A percentile compares a stretch with the other conserved stretches of the same genome.
phyloP scores from a whole-genome alignment of 306 rosid species.

The Abrus pulchellus region DNA sequence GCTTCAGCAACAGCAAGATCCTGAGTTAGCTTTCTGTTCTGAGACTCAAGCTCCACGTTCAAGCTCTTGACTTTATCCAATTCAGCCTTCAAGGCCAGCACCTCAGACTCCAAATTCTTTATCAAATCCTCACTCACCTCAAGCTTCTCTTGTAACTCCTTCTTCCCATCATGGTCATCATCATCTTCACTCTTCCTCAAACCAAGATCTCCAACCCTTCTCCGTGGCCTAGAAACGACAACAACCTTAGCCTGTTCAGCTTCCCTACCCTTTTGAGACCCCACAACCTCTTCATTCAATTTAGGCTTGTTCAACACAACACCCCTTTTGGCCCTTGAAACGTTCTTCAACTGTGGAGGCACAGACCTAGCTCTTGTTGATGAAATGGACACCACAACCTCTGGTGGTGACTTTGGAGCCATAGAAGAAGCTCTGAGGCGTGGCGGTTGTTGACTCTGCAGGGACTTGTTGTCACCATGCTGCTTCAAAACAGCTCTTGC shows the following conservation, averaged over 20 bases:
- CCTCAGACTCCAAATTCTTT: constrained; percentile 65
- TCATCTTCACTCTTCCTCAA: constrained; percentile 59
- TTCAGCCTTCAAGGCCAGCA: constrained; percentile 71
- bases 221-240: constrained; percentile 53
- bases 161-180: constrained; percentile 48
- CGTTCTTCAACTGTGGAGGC: constrained; percentile 61
- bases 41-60: constrained; percentile 70
- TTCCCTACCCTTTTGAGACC: constrained; percentile 66
- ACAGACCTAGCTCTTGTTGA: constrained; percentile 63
- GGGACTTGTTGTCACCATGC: constrained; percentile 52
- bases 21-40: constrained; percentile 64
- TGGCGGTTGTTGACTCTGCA: constrained; percentile 42
- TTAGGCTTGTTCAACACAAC: constrained; percentile 56
- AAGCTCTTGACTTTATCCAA: constrained; percentile 66
- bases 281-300: constrained; percentile 55
- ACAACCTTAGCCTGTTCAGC: constrained; percentile 54
- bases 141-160: constrained; percentile 61
- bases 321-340: constrained; percentile 58
- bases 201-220: constrained; percentile 50
- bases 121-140: constrained; percentile 67
- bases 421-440: constrained; percentile 66
- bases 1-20: constrained; percentile 79
- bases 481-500: constrained; percentile 46
- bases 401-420: constrained; percentile 61
- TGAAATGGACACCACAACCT: constrained; percentile 36